phyloP scores from a whole-genome alignment of 2,329 filamentous ascomycete genomes.

The Fusarium nematophilum region DNA sequence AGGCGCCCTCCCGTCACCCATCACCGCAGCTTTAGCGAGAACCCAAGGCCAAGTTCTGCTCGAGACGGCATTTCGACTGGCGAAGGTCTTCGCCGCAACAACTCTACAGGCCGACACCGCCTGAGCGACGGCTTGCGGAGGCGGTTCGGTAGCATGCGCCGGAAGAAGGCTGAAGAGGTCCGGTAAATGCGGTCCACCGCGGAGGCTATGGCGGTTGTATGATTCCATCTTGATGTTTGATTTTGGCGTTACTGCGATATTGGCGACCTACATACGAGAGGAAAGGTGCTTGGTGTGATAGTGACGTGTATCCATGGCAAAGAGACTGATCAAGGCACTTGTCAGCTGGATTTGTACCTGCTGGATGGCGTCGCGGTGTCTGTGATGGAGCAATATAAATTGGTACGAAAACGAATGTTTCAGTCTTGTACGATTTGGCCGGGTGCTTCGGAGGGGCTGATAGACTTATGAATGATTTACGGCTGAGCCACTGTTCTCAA shows the following conservation, averaged over 20 bases:
- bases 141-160: constrained; percentile 64
- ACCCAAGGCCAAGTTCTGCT: constrained; percentile 41
- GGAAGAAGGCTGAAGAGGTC: constrained; percentile 51
- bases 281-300: constrained; percentile 3
- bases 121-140: constrained; percentile 64
- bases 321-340: constrained; percentile 10
- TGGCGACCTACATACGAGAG: not conserved
- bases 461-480: not conserved
- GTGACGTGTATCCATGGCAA: constrained; percentile 16
- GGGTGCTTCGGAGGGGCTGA: not conserved
- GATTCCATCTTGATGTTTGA: not conserved
- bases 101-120: constrained; percentile 55
- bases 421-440: not conserved
- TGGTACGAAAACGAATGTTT: constrained; percentile 6
- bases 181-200: constrained; percentile 1
- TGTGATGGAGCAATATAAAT: not conserved
- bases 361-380: constrained; percentile 5
- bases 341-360: constrained; percentile 2
- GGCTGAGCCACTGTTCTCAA: not conserved
- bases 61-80: constrained; percentile 36
- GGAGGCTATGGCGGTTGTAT: not conserved
- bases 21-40: constrained; percentile 59
- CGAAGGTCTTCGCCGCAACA: constrained; percentile 50
- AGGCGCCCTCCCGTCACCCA: constrained; percentile 44
- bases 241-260: constrained; percentile 17